A percentile compares a stretch with the other conserved stretches of the same genome.
Evolutionary conservation across 768 basidiomycete genomes (phyloP).

Genomic region (Hericium rajendrae): DNA sequence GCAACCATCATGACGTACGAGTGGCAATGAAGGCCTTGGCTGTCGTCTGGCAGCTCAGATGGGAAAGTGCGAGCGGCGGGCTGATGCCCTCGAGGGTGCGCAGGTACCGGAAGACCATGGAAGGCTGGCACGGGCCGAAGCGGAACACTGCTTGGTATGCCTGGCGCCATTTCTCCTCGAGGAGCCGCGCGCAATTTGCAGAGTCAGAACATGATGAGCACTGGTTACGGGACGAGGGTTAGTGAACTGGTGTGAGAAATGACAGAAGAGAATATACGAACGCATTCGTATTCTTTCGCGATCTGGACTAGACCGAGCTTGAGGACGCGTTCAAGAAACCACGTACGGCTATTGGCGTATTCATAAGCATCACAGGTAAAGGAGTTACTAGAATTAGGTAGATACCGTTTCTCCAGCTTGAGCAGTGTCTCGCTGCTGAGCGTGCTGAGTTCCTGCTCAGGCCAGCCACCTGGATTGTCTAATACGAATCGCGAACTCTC

Average conservation of each 20-base stretch:
- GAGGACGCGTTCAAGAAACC: conserved; percentile 91
- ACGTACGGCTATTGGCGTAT: conserved; percentile 53
- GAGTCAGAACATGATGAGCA: conserved; percentile 81
- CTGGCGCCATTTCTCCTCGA: conserved; percentile 92
- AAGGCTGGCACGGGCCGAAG: conserved; percentile 83
- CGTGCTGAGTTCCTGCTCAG: conserved; percentile 70
- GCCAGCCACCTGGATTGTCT: conserved; percentile 85
- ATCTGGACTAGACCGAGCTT: conserved; percentile 82
- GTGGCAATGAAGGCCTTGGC: conserved; percentile 87
- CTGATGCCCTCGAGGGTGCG: conserved; percentile 86
- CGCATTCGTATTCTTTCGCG: conserved; percentile 94
- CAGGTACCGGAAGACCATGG: conserved; percentile 88
- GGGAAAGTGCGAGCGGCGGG: conserved; percentile 77
- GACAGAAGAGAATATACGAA: conserved; percentile 27
- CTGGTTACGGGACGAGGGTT: conserved; percentile 29
- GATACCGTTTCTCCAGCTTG: conserved; percentile 78
- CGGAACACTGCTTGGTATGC: conserved; percentile 82
- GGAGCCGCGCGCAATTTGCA: conserved; percentile 61
- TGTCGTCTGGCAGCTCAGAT: conserved; percentile 80
- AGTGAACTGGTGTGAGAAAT: neutral
- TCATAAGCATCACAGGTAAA: neutral
- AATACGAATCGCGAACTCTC: conserved; percentile 89
- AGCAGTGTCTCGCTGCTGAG: conserved; percentile 75
- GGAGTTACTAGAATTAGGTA: neutral
- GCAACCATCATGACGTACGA: conserved; percentile 33